Percentiles rank a stretch among this genome's conserved stretches.
Conservation (phyloP, 441 rosid species). For the Iberis amara region DNA sequence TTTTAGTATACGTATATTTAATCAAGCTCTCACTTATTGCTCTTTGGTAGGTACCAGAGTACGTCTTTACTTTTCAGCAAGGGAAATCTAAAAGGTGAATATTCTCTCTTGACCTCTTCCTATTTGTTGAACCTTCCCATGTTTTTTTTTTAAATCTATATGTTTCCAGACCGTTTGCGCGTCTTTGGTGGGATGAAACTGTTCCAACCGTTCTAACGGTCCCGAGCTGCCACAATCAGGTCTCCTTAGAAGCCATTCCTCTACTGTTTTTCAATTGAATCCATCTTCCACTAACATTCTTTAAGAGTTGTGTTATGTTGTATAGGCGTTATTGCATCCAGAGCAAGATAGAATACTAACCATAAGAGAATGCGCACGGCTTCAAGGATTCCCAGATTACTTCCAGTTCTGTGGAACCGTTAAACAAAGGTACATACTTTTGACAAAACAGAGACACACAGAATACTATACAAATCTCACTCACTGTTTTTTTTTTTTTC, state of each 20-base stretch:
- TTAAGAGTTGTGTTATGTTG: constrained; percentile 7
- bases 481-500: neutral
- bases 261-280: neutral
- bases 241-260: constrained; percentile 21
- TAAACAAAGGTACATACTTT: constrained; percentile 55
- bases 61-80: constrained; percentile 49
- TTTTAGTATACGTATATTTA: constrained; percentile 2
- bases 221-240: constrained; percentile 67
- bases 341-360: constrained; percentile 91
- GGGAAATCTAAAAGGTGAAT: constrained; percentile 94
- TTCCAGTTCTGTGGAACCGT: constrained; percentile 71
- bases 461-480: constrained; percentile 11
- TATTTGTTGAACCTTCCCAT: constrained; percentile 1
- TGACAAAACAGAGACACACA: neutral
- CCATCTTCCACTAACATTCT: neutral
- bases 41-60: constrained; percentile 60
- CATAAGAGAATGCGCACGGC: constrained; percentile 73
- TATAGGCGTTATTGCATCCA: constrained; percentile 72
- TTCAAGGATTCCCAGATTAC: constrained; percentile 97
- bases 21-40: constrained; percentile 21
- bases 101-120: constrained; percentile 8
- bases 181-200: constrained; percentile 98
- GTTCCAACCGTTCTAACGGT: constrained; percentile 73
- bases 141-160: constrained; percentile 6
- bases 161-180: constrained; percentile 62